phyloP scores from a whole-genome alignment of 257 asterid genomes.

The Nemophila menziesii region DNA sequence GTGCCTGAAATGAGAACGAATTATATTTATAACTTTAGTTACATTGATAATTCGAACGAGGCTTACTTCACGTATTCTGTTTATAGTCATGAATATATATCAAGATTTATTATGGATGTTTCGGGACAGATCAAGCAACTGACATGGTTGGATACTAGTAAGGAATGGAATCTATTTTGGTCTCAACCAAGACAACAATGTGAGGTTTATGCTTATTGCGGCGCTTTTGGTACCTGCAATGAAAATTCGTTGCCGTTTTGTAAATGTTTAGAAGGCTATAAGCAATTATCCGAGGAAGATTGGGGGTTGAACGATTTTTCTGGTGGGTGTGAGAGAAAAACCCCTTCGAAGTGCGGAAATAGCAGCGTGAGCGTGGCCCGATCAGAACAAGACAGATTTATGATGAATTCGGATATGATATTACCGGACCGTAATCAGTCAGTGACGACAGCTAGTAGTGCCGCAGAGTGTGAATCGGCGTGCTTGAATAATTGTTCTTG shows the following conservation, averaged over 20 bases:
- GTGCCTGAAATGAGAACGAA: slow-evolving; percentile 36
- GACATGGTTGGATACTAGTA: slow-evolving; percentile 14
- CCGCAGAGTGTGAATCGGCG: slow-evolving; percentile 22
- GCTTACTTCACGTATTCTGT: slow-evolving; percentile 30
- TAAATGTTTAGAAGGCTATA: slow-evolving; percentile 27
- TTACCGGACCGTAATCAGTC: slow-evolving; percentile 9
- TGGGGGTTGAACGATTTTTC: slow-evolving; percentile 33
- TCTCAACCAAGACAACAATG: slow-evolving; percentile 33
- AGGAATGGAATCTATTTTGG: slow-evolving; percentile 30
- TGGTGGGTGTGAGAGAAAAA: slow-evolving; percentile 28
- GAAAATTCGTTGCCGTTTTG: slow-evolving; percentile 22
- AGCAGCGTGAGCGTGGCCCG: slow-evolving; percentile 1
- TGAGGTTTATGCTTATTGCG: slow-evolving; percentile 36
- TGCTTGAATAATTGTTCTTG: slow-evolving; percentile 38
- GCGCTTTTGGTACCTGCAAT: slow-evolving; percentile 30
- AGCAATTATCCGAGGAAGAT: slow-evolving; percentile 9
- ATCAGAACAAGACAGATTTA: slow-evolving; percentile 21
- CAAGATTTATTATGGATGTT: slow-evolving; percentile 31
- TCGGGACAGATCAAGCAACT: slow-evolving; percentile 34
- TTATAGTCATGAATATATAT: not conserved
- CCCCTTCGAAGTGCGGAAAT: slow-evolving; percentile 16
- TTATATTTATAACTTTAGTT: slow-evolving; percentile 22
- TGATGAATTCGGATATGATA: slow-evolving; percentile 7
- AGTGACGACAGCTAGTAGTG: slow-evolving; percentile 12
- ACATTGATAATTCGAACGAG: slow-evolving; percentile 19